Conservation (phyloP, 202 grass and related monocot genomes). For the Carex sylvatica region DNA sequence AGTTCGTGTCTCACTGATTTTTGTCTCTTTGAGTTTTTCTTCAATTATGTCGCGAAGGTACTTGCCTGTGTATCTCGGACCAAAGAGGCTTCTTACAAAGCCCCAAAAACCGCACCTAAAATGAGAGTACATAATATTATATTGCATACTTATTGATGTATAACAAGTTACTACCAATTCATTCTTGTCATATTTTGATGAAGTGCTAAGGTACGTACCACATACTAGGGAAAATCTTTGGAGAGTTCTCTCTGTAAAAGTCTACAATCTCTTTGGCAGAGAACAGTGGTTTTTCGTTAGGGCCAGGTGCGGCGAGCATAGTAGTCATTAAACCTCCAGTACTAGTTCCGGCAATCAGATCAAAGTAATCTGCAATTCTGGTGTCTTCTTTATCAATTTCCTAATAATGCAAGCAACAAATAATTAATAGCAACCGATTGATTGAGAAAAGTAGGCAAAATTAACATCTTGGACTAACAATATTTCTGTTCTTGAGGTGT, state of each 20-base stretch:
- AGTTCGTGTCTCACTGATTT: slow-evolving; percentile 41
- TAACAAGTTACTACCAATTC: background rate
- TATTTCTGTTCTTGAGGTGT: background rate
- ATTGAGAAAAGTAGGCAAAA: background rate
- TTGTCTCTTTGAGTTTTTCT: slow-evolving; percentile 29
- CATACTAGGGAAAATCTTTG: slow-evolving; percentile 40
- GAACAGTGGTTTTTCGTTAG: slow-evolving; percentile 30
- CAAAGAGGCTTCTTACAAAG: slow-evolving; percentile 1
- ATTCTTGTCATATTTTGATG: background rate
- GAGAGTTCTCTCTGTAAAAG: slow-evolving; percentile 42
- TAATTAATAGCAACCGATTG: background rate
- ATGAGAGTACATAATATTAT: background rate
- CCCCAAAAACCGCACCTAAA: slow-evolving; percentile 4
- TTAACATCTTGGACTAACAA: background rate
- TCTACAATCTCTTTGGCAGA: slow-evolving; percentile 34
- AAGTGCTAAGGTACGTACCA: background rate
- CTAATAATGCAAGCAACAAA: slow-evolving; percentile 5
- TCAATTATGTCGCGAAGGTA: slow-evolving; percentile 30
- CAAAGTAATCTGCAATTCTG: slow-evolving; percentile 50
- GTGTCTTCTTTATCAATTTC: slow-evolving; percentile 16
- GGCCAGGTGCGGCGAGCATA: slow-evolving; percentile 40
- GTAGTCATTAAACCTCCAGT: slow-evolving; percentile 50
- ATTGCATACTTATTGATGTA: background rate
- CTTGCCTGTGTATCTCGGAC: slow-evolving; percentile 45
- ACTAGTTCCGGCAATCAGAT: slow-evolving; percentile 52